phyloP scores from a whole-genome alignment of 495 filamentous ascomycete genomes.

The Parachaetomium inaequale region DNA sequence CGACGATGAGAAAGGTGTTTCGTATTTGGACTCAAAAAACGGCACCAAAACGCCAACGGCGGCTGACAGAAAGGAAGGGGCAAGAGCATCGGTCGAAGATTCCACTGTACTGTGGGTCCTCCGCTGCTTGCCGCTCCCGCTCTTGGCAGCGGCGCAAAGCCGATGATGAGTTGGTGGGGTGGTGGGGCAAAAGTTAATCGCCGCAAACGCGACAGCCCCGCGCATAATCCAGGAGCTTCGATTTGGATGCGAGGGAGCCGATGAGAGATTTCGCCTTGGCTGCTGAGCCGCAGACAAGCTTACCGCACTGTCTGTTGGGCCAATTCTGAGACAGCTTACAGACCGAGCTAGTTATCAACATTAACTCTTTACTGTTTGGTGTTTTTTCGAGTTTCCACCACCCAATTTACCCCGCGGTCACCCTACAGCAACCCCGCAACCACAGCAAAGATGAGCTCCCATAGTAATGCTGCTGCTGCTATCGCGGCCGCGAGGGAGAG shows the following conservation, averaged over 20 bases:
- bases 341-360: too few relatives aligned
- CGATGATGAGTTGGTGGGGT: slow-evolving; percentile 2
- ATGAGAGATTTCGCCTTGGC: background rate
- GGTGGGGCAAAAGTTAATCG: background rate
- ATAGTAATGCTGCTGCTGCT: background rate
- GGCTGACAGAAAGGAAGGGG: background rate
- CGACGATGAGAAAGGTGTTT: background rate
- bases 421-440: background rate
- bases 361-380: background rate
- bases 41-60: background rate
- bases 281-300: background rate
- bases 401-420: background rate
- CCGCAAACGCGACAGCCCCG: slow-evolving; percentile 1
- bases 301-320: background rate
- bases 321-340: background rate
- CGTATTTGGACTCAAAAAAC: background rate
- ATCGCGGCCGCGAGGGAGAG: slow-evolving; percentile 10
- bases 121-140: slow-evolving; percentile 16
- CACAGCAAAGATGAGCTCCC: slow-evolving; percentile 18
- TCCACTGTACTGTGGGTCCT: slow-evolving; percentile 1
- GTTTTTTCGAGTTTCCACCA: background rate
- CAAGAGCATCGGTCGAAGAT: slow-evolving; percentile 2
- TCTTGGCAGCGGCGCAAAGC: slow-evolving; percentile 14
- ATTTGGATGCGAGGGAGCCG: background rate
- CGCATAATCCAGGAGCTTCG: background rate